Evolutionary conservation across 2,329 filamentous ascomycete species (phyloP).

Genomic region (Fusarium sp.): DNA sequence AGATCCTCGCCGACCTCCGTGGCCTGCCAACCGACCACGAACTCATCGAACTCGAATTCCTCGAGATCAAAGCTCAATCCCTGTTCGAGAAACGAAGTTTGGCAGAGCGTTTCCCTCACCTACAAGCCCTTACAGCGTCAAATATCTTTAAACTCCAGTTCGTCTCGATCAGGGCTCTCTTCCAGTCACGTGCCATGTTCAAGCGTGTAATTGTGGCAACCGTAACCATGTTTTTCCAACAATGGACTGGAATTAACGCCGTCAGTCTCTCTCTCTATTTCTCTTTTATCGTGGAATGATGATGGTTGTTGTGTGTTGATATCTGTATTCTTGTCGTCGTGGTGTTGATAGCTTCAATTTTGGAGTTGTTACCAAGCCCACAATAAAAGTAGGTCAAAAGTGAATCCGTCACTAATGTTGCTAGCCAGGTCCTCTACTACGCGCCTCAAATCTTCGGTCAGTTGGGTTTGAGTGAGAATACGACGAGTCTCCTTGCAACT

Average conservation of each 20-base stretch:
- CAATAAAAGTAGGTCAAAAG: too few species aligned
- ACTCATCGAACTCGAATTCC: constrained; percentile 46
- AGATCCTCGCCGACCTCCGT: constrained; percentile 46
- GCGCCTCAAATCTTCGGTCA: constrained; percentile 76
- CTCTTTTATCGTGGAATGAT: too few species aligned
- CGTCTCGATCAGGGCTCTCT: constrained; percentile 72
- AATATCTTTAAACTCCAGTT: constrained; percentile 77
- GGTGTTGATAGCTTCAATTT: too few species aligned
- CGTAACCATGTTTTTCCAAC: constrained; percentile 70
- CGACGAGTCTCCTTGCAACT: constrained; percentile 71
- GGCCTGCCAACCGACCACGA: constrained; percentile 46
- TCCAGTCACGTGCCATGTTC: constrained; percentile 74
- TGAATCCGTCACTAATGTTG: neutral
- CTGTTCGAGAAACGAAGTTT: constrained; percentile 79
- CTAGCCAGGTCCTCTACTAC: constrained; percentile 65
- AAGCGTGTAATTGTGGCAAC: constrained; percentile 72
- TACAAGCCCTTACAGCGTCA: constrained; percentile 68
- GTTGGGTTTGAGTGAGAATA: constrained; percentile 66
- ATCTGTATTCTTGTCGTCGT: too few species aligned
- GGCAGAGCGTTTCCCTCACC: constrained; percentile 73
- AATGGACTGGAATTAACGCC: constrained; percentile 62
- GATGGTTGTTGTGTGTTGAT: too few species aligned
- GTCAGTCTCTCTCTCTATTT: constrained; percentile 44
- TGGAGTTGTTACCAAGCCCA: too few species aligned
- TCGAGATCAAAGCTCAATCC: constrained; percentile 52